Conservation (phyloP, 1,284 basidiomycete species). For the Ceratobasidium sp. region DNA sequence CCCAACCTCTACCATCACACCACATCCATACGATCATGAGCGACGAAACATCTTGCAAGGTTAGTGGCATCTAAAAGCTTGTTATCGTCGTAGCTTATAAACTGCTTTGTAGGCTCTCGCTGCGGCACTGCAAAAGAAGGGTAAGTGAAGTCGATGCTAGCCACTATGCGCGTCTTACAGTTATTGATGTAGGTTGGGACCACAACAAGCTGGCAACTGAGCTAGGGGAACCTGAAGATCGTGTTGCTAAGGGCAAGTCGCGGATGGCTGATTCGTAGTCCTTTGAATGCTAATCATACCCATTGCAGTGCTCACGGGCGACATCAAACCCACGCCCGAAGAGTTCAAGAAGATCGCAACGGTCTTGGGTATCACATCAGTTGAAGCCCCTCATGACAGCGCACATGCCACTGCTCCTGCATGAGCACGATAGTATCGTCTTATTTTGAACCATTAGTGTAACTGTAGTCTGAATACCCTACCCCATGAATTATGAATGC, state of each 20-base stretch:
- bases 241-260: conserved; percentile 5
- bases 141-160: background rate
- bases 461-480: background rate
- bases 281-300: background rate
- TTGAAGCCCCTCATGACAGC: background rate
- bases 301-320: conserved; percentile 19
- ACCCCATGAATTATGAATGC: conserved; percentile 3
- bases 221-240: conserved; percentile 20
- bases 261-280: background rate
- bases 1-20: background rate
- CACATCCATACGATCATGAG: conserved; percentile 17
- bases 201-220: background rate
- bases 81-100: background rate
- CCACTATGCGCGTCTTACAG: no score
- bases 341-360: conserved; percentile 19
- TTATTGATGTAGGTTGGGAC: conserved; percentile 8
- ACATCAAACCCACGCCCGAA: conserved; percentile 5
- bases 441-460: background rate
- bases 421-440: background rate
- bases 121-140: conserved; percentile 31
- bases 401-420: conserved; percentile 7
- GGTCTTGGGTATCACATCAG: conserved; percentile 5
- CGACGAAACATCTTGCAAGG: conserved; percentile 14
- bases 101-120: conserved; percentile 10
- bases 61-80: background rate